A percentile compares a stretch with the other conserved stretches of the same genome.
These are phyloP conservation scores for Boletus tylopilopsis DNA, from an alignment of 768 basidiomycete species.

Conservation along the genomic window DNA sequence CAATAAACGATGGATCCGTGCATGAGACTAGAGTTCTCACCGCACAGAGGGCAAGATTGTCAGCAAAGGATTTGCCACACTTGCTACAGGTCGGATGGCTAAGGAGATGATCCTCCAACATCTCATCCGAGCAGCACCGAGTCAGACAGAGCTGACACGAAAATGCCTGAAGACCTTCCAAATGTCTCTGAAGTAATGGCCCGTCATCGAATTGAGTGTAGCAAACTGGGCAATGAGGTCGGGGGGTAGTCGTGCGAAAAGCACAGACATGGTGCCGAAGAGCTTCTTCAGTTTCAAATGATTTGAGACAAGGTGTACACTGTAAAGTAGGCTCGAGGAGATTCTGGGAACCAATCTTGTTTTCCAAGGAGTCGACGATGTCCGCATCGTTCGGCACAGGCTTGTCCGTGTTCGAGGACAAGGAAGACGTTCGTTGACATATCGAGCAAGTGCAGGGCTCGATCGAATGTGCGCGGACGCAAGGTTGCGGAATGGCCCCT, in stretches of 20 bases:
- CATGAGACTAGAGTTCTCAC: constrained; percentile 9
- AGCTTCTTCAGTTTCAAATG: constrained; percentile 12
- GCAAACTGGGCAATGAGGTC: constrained; percentile 20
- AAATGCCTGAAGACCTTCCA: constrained; percentile 11
- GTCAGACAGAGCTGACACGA: constrained; percentile 19
- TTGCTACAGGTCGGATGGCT: constrained; percentile 23
- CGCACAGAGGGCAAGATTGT: constrained; percentile 17
- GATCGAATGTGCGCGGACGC: background rate
- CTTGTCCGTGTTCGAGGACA: background rate
- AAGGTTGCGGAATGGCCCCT: background rate
- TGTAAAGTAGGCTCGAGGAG: background rate
- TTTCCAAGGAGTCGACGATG: background rate
- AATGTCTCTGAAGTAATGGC: constrained; percentile 13
- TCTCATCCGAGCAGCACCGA: constrained; percentile 22
- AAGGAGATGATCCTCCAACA: constrained; percentile 25
- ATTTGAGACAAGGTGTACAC: constrained; percentile 15
- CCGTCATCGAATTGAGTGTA: constrained; percentile 23
- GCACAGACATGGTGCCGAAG: constrained; percentile 15
- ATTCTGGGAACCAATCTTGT: background rate
- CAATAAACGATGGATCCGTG: background rate
- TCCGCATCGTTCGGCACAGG: background rate
- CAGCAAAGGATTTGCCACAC: constrained; percentile 17
- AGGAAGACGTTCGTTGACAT: constrained; percentile 3
- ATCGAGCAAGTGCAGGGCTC: constrained; percentile 1
- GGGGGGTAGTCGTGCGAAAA: constrained; percentile 5